Percentiles rank a stretch among this genome's conserved stretches.
phyloP scores from a whole-genome alignment of 495 filamentous ascomycete species.

The Neurospora tetrasperma region DNA sequence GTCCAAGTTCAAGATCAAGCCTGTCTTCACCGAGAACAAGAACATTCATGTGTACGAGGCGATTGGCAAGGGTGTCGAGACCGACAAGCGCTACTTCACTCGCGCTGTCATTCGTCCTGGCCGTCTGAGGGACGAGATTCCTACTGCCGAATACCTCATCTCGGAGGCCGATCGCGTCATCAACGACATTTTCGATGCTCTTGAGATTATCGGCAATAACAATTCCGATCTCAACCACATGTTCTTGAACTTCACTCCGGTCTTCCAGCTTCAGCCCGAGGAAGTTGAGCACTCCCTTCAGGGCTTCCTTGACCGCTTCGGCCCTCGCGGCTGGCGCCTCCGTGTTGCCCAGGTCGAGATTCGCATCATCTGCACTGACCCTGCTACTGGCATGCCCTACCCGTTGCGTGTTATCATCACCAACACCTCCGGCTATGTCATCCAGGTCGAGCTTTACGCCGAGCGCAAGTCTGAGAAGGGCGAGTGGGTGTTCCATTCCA shows the following conservation, averaged over 20 bases:
- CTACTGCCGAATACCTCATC: conserved; percentile 93
- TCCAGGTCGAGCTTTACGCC: conserved; percentile 93
- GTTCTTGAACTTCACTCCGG: conserved; percentile 96
- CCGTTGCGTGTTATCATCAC: conserved; percentile 94
- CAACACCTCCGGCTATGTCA: conserved; percentile 98
- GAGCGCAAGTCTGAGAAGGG: conserved; percentile 96
- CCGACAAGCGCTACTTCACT: conserved; percentile 96
- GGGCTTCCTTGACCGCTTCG: conserved; percentile 93
- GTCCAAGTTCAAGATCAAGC: conserved; percentile 93
- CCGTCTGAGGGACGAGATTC: conserved; percentile 90
- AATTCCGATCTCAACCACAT: conserved; percentile 99
- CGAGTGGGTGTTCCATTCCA: conserved; percentile 96
- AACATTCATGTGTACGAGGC: conserved; percentile 99
- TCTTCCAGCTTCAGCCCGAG: conserved; percentile 81
- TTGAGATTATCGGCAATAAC: conserved; percentile 98
- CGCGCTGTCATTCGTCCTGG: conserved; percentile 88
- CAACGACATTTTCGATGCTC: conserved; percentile 93
- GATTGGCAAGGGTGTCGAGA: conserved; percentile 84
- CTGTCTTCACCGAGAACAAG: conserved; percentile 96
- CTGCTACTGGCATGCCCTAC: conserved; percentile 71
- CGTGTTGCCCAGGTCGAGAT: conserved; percentile 97
- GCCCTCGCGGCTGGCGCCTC: conserved; percentile 87
- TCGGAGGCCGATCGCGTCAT: conserved; percentile 93
- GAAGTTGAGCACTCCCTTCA: conserved; percentile 92
- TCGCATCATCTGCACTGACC: conserved; percentile 93